These are phyloP conservation scores for Phytophthora cactorum DNA, from an alignment of 352 stramenopile genomes.

Conservation along the genomic window DNA sequence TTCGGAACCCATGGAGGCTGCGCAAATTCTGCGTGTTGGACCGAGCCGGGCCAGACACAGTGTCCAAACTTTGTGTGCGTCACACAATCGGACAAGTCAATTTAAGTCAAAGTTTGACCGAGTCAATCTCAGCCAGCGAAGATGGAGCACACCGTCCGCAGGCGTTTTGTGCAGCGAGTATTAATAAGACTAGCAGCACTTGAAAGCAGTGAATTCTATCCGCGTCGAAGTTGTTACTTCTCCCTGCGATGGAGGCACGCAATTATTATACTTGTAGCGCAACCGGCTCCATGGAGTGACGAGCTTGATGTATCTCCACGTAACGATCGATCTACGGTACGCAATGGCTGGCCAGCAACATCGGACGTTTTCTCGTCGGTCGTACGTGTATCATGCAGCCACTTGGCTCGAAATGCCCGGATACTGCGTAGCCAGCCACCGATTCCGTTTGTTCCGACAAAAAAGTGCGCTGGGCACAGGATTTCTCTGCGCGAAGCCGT, in stretches of 20 bases:
- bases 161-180: neutral
- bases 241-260: neutral
- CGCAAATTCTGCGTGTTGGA: neutral
- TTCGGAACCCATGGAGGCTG: no score
- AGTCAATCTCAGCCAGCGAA: no score
- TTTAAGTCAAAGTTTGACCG: no score
- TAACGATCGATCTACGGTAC: constrained; percentile 17
- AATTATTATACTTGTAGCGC: neutral
- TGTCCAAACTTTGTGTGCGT: neutral
- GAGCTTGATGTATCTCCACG: neutral
- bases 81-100: neutral
- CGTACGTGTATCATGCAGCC: neutral
- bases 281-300: constrained; percentile 3
- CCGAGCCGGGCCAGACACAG: neutral
- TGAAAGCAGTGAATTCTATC: neutral
- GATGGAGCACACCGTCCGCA: neutral
- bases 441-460: constrained; percentile 6
- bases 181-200: neutral
- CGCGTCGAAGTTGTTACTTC: constrained; percentile 6
- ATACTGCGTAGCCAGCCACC: neutral
- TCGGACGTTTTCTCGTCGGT: neutral
- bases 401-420: constrained; percentile 1
- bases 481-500: constrained; percentile 31
- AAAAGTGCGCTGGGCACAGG: neutral
- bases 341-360: constrained; percentile 14